Base-by-base conservation (phyloP, 495 filamentous ascomycete species). In the Talaromyces adpressus region DNA sequence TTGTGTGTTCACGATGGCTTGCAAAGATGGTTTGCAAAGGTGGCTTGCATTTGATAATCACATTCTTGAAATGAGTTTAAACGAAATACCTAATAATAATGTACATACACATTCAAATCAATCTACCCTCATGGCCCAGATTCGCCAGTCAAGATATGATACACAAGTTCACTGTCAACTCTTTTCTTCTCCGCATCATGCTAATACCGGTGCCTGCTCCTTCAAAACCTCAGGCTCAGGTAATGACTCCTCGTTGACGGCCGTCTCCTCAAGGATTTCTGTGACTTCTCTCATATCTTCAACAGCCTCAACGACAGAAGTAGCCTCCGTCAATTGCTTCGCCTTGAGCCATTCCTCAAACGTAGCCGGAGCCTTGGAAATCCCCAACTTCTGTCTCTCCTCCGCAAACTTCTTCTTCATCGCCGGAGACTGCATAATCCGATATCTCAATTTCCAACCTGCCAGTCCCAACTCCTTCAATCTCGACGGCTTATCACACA, bases 381-480 rank as follows among this genome's bases (percentile, higher is more conserved):
- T 68, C 11, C 82, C 84, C 67, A 81, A 56, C 57, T 62, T 72
- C 65, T 71, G 73, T 62, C 89, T 78, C 79, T 92, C 76, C 51
- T 68, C 63, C 52, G 73, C 73, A 65, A 91, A 88, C 65, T 82
- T 73, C 66, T 79, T 80, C 67, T 81, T 83, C 30, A 93, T 81
- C 45, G 71, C 72, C 3, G 80, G 77, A 2, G 85, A 89, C 77
- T 91, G 89, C 87, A 97, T 89, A 58, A 97, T 76, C 66, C 85
- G 79, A 90, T 91, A 96, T 68, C 94, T 78, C 66, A 98, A 77
- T 59, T 84, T 78, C 94, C 94, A 98, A 12, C 94, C 94, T 64
- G 85, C 87, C 59, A 91, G 82, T 4, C 94, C 94, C 62, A 98
- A 77, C 67, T 95, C 90, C 79, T 86, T 90, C 52, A 98, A 79